A percentile compares a stretch with the other conserved stretches of the same genome.
phyloP scores from a whole-genome alignment of 345 rosid genomes.

The Aquilaria malaccensis region DNA sequence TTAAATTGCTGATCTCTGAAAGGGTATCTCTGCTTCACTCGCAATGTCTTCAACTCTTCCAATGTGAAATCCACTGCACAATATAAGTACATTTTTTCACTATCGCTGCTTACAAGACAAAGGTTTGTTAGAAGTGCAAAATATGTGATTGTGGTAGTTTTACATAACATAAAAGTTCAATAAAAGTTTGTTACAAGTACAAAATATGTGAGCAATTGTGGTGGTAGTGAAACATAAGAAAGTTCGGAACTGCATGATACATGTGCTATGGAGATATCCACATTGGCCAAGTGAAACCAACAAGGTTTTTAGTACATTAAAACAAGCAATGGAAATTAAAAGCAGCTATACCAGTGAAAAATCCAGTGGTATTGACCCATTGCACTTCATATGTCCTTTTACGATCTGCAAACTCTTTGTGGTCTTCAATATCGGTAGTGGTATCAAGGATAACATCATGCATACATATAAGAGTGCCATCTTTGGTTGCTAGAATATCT shows the following conservation, averaged over 20 bases:
- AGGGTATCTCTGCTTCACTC: constrained; percentile 64
- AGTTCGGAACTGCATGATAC: too few relatives aligned
- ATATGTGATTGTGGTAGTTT: too few relatives aligned
- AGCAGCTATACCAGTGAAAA: constrained; percentile 46
- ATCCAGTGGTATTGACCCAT: constrained; percentile 61
- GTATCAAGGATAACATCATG: constrained; percentile 71
- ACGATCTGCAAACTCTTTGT: constrained; percentile 72
- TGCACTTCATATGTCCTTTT: constrained; percentile 68
- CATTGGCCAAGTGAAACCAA: too few relatives aligned
- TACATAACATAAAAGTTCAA: neutral
- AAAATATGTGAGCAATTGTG: too few relatives aligned
- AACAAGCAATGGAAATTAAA: neutral
- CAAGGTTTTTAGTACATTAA: neutral
- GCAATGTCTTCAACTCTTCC: constrained; percentile 47
- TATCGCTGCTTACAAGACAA: too few relatives aligned
- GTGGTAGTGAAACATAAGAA: too few relatives aligned
- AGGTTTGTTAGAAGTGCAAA: too few relatives aligned
- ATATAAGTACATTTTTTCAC: too few relatives aligned
- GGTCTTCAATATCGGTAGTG: constrained; percentile 63
- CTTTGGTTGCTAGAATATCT: constrained; percentile 72
- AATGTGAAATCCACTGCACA: constrained; percentile 73
- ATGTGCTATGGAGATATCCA: too few relatives aligned
- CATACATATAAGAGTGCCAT: constrained; percentile 74
- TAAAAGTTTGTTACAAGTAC: neutral
- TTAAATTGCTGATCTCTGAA: constrained; percentile 81